Evolutionary conservation across 2,329 filamentous ascomycete genomes (phyloP), one percentile per base, ranked within the genome.

Genomic region (Microsporum canis): DNA sequence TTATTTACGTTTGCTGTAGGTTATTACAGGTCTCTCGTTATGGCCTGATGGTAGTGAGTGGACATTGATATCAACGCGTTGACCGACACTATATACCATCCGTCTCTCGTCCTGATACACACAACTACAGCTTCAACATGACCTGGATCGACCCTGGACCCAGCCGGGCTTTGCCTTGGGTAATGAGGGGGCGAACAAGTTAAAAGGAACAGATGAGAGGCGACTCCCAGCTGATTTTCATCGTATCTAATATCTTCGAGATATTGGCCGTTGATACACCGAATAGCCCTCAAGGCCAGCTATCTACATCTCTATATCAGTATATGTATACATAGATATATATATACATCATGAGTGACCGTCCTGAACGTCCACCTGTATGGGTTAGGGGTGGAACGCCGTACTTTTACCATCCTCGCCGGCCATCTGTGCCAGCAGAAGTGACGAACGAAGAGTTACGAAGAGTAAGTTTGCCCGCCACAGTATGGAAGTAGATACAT

Each of bases 371-470:
- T 60, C 60, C 58, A 38, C 65, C 65, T 0, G 63, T 65, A 51
- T 66, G 63, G 63, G 65, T 66, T 39, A 58, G 61, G 31, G 65
- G 65, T 43, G 65, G 65, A 29, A 60, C 63, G 27, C 56, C 63
- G n/a, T 63, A 57, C 34, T 65, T 63, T 38, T 63, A 65, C 43
- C 45, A 62, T 29, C 33, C 63, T 47, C n/a, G 55, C 41, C 41
- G 8, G 56, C 38, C 34, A n/a, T 47, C 34, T 33, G 31, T 17
- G 23, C 59, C 34, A n/a, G 23, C 29, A 43, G 53, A 43, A 36
- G 31, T 27, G 31, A 17, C 61, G 12, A 31, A 51, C n/a, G 60
- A 55, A 31, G 39, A 57, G 29, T 27, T 61, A 34, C 49, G 63
- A 47, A 56, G 61, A 39, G 63, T 64, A 61, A 49, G 51, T 17